phyloP scores from a whole-genome alignment of 2,329 filamentous ascomycete species.

The Didymella pinodella region DNA sequence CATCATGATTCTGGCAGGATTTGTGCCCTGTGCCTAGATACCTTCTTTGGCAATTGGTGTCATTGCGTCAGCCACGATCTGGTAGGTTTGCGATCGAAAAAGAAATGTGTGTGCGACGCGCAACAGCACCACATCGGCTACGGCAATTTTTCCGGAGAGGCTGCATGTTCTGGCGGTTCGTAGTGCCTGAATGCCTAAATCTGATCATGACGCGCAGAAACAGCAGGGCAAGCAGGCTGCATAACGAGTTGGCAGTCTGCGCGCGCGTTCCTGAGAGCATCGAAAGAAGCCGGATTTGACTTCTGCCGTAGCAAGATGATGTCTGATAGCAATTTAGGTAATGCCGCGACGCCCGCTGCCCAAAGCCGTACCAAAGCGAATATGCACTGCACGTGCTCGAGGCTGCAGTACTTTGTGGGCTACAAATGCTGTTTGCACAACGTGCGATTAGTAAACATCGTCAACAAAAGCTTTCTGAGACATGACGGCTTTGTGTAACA shows the following conservation, averaged over 20 bases:
- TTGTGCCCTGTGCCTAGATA: slow-evolving; percentile 9
- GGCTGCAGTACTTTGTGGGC: not conserved
- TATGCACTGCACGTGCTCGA: slow-evolving; percentile 8
- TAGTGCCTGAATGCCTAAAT: not conserved
- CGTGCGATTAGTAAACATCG: not conserved
- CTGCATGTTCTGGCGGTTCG: not conserved
- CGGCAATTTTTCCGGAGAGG: not conserved
- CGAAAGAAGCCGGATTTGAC: not conserved
- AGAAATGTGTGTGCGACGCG: not conserved
- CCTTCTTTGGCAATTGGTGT: slow-evolving; percentile 10
- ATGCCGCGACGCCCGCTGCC: slow-evolving; percentile 7
- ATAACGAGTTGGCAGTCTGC: not conserved
- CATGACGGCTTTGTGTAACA: not conserved
- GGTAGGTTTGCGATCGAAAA: not conserved
- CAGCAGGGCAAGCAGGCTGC: not conserved
- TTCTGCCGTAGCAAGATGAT: not conserved
- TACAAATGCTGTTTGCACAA: not conserved
- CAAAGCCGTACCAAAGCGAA: not conserved
- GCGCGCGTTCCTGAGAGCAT: not conserved
- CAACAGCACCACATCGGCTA: not conserved
- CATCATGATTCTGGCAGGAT: slow-evolving; percentile 9
- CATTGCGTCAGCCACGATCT: slow-evolving; percentile 5
- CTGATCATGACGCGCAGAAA: not conserved
- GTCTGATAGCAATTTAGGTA: slow-evolving; percentile 1
- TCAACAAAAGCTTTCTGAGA: slow-evolving; percentile 10